phyloP scores from a whole-genome alignment of 495 filamentous ascomycete species.

The Talaromyces thailandensis region DNA sequence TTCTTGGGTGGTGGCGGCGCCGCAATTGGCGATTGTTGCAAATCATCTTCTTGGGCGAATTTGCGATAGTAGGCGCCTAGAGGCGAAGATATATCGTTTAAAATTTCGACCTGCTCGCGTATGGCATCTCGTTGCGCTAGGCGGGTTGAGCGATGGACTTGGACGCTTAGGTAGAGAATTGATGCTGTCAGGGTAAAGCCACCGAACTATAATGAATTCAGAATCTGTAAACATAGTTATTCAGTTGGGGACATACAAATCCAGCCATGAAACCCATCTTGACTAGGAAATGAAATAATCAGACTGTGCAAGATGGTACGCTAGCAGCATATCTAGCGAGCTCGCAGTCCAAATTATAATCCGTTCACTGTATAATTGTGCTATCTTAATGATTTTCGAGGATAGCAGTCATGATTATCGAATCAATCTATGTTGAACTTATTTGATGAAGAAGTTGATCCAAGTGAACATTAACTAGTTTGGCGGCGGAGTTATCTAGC shows the following conservation, averaged over 20 bases:
- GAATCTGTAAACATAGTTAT: not conserved
- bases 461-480: not conserved
- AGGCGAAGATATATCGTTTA: slow-evolving; percentile 46
- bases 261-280: slow-evolving; percentile 73
- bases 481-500: not conserved
- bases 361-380: not conserved
- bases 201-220: slow-evolving; percentile 42
- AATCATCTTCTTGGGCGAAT: slow-evolving; percentile 20
- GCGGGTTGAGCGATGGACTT: slow-evolving; percentile 65
- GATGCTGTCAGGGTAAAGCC: slow-evolving; percentile 81
- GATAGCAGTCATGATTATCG: not conserved
- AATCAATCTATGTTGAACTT: not conserved
- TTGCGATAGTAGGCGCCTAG: slow-evolving; percentile 35
- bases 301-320: not conserved
- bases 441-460: not conserved
- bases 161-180: slow-evolving; percentile 69
- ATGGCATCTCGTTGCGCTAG: slow-evolving; percentile 60
- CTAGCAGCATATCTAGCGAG: not conserved
- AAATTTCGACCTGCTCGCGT: slow-evolving; percentile 55
- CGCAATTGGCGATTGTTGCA: slow-evolving; percentile 17
- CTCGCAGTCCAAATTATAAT: not conserved
- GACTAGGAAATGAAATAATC: not conserved
- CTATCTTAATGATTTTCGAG: not conserved
- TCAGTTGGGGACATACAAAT: slow-evolving; percentile 51
- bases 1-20: slow-evolving; percentile 38